These are phyloP conservation scores for Pseudozyma thailandica DNA, from an alignment of 1,284 basidiomycete genomes.

Conservation along the genomic window DNA sequence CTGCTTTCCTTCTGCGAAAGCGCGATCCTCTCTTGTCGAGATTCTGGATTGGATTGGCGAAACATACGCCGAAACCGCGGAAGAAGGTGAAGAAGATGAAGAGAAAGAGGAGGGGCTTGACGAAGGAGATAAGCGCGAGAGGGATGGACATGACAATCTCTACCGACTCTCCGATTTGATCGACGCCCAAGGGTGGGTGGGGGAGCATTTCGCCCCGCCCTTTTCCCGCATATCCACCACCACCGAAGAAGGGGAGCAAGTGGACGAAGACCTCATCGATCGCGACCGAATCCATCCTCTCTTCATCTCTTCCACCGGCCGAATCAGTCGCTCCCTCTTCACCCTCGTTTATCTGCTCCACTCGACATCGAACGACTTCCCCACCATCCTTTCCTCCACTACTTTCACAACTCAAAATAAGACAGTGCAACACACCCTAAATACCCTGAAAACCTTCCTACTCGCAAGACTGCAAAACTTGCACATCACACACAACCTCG, in stretches of 20 bases:
- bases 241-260: neutral
- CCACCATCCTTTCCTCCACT: neutral
- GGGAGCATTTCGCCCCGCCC: conserved; percentile 7
- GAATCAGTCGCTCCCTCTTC: conserved; percentile 22
- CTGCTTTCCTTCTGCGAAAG: neutral
- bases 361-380: neutral
- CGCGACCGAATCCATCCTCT: conserved; percentile 32
- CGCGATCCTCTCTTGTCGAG: neutral
- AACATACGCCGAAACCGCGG: neutral
- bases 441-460: conserved; percentile 8
- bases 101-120: neutral
- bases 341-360: conserved; percentile 18
- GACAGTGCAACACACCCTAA: conserved; percentile 2
- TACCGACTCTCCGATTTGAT: conserved; percentile 1
- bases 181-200: neutral
- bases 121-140: neutral
- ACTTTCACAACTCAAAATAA: neutral
- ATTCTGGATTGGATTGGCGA: neutral
- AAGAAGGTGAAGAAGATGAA: neutral
- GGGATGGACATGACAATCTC: conserved; percentile 1
- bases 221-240: conserved; percentile 6
- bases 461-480: neutral
- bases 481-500: neutral
- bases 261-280: conserved; percentile 31
- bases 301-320: conserved; percentile 22